These are phyloP conservation scores for Plantago coronopus DNA, from an alignment of 305 asterid species.

Conservation along the genomic window DNA sequence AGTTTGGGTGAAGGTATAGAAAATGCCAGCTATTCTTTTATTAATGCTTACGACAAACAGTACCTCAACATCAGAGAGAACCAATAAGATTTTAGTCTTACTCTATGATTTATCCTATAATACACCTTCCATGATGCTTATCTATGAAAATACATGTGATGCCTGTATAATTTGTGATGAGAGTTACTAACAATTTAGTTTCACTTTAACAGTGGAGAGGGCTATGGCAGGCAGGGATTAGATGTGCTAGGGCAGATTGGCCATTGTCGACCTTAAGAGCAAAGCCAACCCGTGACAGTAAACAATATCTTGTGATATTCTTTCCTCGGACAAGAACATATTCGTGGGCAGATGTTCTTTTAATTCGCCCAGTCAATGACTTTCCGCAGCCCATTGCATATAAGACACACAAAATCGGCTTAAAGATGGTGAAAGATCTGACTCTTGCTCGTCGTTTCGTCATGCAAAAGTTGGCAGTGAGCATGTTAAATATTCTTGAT, in stretches of 20 bases:
- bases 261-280: slow-evolving; percentile 87
- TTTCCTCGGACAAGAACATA: slow-evolving; percentile 93
- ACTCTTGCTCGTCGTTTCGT: slow-evolving; percentile 83
- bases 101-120: neutral
- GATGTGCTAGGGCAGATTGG: slow-evolving; percentile 92
- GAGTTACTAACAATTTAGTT: neutral
- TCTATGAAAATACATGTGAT: slow-evolving; percentile 9
- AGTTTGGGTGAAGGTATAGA: slow-evolving; percentile 92
- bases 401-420: slow-evolving; percentile 75
- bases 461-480: slow-evolving; percentile 90
- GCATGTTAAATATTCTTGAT: slow-evolving; percentile 78
- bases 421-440: slow-evolving; percentile 75
- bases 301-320: slow-evolving; percentile 88
- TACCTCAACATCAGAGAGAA: slow-evolving; percentile 1
- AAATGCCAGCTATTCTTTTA: slow-evolving; percentile 19
- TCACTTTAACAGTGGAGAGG: slow-evolving; percentile 83
- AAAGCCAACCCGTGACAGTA: slow-evolving; percentile 94
- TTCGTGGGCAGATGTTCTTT: slow-evolving; percentile 95
- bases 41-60: slow-evolving; percentile 10
- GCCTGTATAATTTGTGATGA: slow-evolving; percentile 7
- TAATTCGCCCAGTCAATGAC: slow-evolving; percentile 79
- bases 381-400: slow-evolving; percentile 82
- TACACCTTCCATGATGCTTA: slow-evolving; percentile 1
- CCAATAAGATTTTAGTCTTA: neutral
- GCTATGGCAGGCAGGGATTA: slow-evolving; percentile 96